Evolutionary conservation across 345 rosid species (phyloP).

Genomic region (Firmiana major): DNA sequence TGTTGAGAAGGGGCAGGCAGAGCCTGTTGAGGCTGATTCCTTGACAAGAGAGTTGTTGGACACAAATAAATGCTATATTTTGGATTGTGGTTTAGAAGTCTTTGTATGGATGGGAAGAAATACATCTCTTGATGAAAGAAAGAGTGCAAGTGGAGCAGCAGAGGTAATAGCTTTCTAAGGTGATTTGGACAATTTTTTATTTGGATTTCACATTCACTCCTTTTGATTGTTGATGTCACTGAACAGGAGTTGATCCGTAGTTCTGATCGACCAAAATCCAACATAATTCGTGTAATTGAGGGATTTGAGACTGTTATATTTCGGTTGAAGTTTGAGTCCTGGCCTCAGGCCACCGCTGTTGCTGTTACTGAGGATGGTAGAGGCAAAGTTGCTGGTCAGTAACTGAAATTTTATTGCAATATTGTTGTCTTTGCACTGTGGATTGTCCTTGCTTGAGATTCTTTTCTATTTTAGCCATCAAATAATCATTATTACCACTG

Average conservation of each 20-base stretch:
- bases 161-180: slow-evolving; percentile 47
- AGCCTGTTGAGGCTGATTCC: slow-evolving; percentile 61
- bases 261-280: slow-evolving; percentile 57
- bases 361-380: slow-evolving; percentile 90
- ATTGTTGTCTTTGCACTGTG: slow-evolving; percentile 2
- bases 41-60: slow-evolving; percentile 71
- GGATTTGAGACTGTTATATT: slow-evolving; percentile 96
- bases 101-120: slow-evolving; percentile 94
- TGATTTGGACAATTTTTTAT: slow-evolving; percentile 11
- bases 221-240: slow-evolving; percentile 11
- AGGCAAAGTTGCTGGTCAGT: slow-evolving; percentile 97
- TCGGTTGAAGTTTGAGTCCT: slow-evolving; percentile 80
- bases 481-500: neutral
- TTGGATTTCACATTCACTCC: neutral
- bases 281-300: slow-evolving; percentile 79
- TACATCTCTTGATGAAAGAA: slow-evolving; percentile 84
- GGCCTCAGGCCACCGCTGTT: slow-evolving; percentile 64
- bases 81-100: slow-evolving; percentile 81
- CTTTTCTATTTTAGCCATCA: neutral
- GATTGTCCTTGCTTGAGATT: slow-evolving; percentile 11
- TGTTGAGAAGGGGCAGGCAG: slow-evolving; percentile 84
- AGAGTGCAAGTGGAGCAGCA: slow-evolving; percentile 76
- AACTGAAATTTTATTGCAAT: slow-evolving; percentile 12
- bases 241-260: slow-evolving; percentile 62
- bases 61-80: slow-evolving; percentile 76